Base-by-base conservation (phyloP, 1,284 basidiomycete genomes). In the Tylopilus orsonianus region DNA sequence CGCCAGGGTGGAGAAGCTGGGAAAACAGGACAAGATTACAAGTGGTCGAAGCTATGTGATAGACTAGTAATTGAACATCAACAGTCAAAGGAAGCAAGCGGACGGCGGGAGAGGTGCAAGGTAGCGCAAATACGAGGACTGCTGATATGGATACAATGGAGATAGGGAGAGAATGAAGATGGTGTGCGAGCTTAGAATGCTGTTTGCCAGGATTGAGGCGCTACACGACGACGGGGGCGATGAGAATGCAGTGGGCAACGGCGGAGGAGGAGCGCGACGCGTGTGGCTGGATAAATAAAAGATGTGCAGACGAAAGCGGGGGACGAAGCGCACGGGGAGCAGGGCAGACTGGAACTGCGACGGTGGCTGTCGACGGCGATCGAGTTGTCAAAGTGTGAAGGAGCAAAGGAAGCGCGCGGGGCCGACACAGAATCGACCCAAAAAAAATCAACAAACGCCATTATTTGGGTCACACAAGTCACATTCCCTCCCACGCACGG, bases 1-100 rank as follows among this genome's bases (percentile, higher is more conserved):
- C 70, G 83, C 83, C 85, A 87, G 82, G 67, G 64, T 82, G 77
- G 72, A 76, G 72, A 74, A 69, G 54, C 10, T 62, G 57, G 53
- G 56, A 57, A 27, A 45, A 50, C 30, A 37, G 58, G 50, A 47
- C 47, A 58, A 55, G 55, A 64, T 63, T 64, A 65, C 62, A 64
- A 50, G 55, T 50, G 49, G 55, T 57, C 62, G 56, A 48, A 57
- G 59, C 36, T 61, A 62, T 61, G 61, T 59, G 53, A 56, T 57
- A 59, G 55, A 63, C 60, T 66, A 64, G 51, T 61, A 58, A 44
- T 54, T 52, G 56, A 68, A 63, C 67, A 70, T 71, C 64, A 71
- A 69, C 67, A 68, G 62, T 56, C 62, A 24, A 50, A 54, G 50
- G 63, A 52, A 57, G 54, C 44, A 55, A 62, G 60, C 38, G 41